Conservation (phyloP, 257 asterid species). For the Paulownia fortunei region DNA sequence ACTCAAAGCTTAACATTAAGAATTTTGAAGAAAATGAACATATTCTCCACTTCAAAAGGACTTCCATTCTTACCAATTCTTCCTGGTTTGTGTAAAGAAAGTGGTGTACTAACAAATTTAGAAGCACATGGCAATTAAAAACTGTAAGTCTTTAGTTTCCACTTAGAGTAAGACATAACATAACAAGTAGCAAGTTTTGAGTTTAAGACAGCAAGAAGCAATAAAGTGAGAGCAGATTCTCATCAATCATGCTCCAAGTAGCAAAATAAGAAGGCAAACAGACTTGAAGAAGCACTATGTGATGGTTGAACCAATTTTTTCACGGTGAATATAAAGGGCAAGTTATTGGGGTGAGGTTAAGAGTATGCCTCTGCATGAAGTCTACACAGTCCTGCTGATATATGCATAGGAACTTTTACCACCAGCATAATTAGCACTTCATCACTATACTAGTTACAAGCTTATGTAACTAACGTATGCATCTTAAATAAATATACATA, state of each 20-base stretch:
- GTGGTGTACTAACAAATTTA: not conserved
- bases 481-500: not conserved
- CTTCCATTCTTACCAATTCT: not conserved
- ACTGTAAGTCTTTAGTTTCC: not conserved
- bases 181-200: not conserved
- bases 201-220: not conserved
- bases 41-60: conserved; percentile 1
- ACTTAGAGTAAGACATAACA: not conserved
- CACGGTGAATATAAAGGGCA: too few relatives aligned
- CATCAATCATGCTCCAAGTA: not conserved
- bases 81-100: not conserved
- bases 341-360: not conserved
- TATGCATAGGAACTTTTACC: not conserved
- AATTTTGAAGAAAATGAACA: not conserved
- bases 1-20: not conserved
- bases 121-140: not conserved
- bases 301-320: not conserved
- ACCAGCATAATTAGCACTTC: not conserved
- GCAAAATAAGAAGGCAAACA: not conserved
- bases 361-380: not conserved
- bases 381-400: not conserved
- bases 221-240: not conserved
- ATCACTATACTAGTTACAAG: not conserved
- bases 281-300: not conserved
- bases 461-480: not conserved